These are phyloP conservation scores for Biscutella auriculata DNA, from an alignment of 441 rosid genomes.

Conservation along the genomic window DNA sequence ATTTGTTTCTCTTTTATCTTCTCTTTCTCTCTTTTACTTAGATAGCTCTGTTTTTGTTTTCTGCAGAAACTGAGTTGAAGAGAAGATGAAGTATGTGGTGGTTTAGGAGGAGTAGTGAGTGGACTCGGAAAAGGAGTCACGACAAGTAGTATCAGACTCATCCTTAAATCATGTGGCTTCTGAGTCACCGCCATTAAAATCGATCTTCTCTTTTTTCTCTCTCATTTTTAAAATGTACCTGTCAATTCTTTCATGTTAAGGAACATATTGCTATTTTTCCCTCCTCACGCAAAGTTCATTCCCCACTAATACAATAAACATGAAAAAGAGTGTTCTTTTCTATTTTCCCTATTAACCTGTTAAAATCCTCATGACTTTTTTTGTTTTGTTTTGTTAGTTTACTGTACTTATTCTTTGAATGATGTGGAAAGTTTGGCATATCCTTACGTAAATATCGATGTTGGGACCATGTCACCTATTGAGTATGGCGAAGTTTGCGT, in stretches of 20 bases:
- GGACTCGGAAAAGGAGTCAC: slow-evolving; percentile 93
- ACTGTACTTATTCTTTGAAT: background rate
- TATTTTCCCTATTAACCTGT: background rate
- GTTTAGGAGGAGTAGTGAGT: slow-evolving; percentile 89
- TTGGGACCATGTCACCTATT: slow-evolving; percentile 99
- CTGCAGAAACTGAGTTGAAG: too few relatives aligned
- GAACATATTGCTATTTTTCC: background rate
- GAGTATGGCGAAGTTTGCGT: slow-evolving; percentile 97
- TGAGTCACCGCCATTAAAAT: slow-evolving; percentile 87
- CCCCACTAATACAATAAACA: slow-evolving; percentile 8
- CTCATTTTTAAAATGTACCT: background rate
- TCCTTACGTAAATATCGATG: slow-evolving; percentile 95
- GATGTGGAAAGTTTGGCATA: slow-evolving; percentile 30
- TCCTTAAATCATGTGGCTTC: slow-evolving; percentile 75
- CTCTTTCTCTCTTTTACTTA: too few relatives aligned
- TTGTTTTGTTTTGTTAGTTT: background rate
- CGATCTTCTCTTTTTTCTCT: slow-evolving; percentile 29
- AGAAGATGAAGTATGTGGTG: slow-evolving; percentile 82
- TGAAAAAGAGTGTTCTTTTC: background rate
- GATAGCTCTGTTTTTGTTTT: too few relatives aligned
- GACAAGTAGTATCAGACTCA: slow-evolving; percentile 78
- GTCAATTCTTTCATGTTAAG: slow-evolving; percentile 6
- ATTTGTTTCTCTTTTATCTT: too few relatives aligned
- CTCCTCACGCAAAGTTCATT: slow-evolving; percentile 6
- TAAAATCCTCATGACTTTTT: background rate